phyloP scores from a whole-genome alignment of 306 rosid genomes.

The Cajanus cajan region DNA sequence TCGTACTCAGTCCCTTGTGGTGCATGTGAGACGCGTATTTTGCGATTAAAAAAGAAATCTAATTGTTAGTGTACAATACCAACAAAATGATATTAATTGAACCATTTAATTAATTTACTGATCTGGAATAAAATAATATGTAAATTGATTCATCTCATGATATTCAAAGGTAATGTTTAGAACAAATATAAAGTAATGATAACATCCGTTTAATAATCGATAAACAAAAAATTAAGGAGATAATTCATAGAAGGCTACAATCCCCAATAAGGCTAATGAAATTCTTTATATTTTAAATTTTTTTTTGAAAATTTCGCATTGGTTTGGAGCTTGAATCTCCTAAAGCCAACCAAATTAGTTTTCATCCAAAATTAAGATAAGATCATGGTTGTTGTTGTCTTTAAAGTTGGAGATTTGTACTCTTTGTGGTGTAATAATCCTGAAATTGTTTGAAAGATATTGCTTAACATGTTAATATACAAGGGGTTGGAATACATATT shows the following conservation, averaged over 20 bases:
- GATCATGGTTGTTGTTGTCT: background rate
- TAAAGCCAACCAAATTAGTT: background rate
- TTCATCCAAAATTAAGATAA: background rate
- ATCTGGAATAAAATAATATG: background rate
- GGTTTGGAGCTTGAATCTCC: background rate
- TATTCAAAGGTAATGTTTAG: background rate
- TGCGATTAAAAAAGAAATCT: background rate
- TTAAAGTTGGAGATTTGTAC: background rate
- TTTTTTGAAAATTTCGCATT: background rate
- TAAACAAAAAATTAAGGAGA: background rate
- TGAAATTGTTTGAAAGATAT: background rate
- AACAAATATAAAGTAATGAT: background rate
- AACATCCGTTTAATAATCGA: background rate
- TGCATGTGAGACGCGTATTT: slow-evolving; percentile 11
- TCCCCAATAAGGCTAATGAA: background rate
- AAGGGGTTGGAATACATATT: too few relatives aligned
- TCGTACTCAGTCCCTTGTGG: background rate
- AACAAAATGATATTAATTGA: background rate
- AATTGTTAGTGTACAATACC: background rate
- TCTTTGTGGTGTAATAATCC: background rate
- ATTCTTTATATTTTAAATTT: background rate
- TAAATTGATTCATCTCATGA: background rate
- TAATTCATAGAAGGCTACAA: background rate
- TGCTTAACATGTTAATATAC: too few relatives aligned
- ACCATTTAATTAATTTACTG: too few relatives aligned